phyloP scores from a whole-genome alignment of 2,329 filamentous ascomycete genomes.

The Daldinia sp. region DNA sequence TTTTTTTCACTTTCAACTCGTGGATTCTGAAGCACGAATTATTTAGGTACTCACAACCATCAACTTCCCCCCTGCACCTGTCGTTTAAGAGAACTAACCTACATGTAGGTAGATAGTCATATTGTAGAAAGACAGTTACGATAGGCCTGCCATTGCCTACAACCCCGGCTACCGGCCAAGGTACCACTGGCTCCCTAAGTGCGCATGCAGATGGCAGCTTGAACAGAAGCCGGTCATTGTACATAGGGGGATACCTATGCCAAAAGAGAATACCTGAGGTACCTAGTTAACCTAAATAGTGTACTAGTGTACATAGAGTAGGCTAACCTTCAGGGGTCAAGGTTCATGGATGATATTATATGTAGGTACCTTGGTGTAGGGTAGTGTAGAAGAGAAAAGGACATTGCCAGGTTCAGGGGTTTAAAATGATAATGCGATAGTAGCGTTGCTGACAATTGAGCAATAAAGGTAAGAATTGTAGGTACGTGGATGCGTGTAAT shows the following conservation, averaged over 20 bases:
- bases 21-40: background rate
- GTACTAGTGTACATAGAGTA: no score
- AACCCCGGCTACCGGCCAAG: constrained; percentile 25
- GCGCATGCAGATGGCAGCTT: constrained; percentile 3
- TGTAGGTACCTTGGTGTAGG: no score
- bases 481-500: background rate
- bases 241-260: constrained; percentile 8
- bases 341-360: constrained; percentile 23
- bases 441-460: background rate
- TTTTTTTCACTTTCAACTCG: background rate
- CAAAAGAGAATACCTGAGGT: constrained; percentile 19
- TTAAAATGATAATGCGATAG: constrained; percentile 7
- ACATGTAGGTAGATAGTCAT: background rate
- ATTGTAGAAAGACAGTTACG: constrained; percentile 9
- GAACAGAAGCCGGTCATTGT: background rate
- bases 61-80: constrained; percentile 7
- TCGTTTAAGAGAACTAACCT: constrained; percentile 8
- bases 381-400: constrained; percentile 19
- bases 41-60: constrained; percentile 4
- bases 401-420: constrained; percentile 23
- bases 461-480: background rate
- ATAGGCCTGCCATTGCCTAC: constrained; percentile 14
- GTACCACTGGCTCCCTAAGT: constrained; percentile 11
- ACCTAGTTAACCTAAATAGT: no score
- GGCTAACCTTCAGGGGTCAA: constrained; percentile 12